These are phyloP conservation scores for Cercospora sp. DNA, from an alignment of 2,329 filamentous ascomycete species.

Conservation along the genomic window DNA sequence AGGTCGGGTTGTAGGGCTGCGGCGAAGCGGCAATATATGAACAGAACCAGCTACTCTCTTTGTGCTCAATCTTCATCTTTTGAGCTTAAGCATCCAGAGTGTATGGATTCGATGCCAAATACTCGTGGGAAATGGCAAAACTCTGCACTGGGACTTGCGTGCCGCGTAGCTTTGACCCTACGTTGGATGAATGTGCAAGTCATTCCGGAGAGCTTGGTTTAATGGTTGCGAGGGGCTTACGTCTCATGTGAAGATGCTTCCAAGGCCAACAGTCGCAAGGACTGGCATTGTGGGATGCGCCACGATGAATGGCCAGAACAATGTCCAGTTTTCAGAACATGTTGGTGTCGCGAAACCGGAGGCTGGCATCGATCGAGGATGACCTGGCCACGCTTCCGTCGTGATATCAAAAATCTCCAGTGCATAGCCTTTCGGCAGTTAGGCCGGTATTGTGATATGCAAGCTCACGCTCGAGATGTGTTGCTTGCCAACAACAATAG, in stretches of 20 bases:
- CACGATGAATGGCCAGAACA: neutral
- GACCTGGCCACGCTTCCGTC: neutral
- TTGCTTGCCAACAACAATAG: neutral
- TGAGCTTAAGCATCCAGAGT: neutral
- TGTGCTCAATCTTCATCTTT: neutral
- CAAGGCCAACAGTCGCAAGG: neutral
- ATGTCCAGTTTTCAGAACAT: neutral
- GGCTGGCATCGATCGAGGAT: neutral
- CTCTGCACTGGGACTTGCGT: neutral
- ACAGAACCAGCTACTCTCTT: neutral
- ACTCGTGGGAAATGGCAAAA: neutral
- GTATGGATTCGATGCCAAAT: neutral
- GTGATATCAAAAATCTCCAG: neutral
- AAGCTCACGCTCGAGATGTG: neutral
- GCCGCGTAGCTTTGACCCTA: neutral
- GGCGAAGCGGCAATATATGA: neutral
- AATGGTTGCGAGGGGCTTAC: neutral
- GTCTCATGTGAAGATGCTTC: neutral
- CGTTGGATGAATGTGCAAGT: neutral
- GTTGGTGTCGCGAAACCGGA: neutral
- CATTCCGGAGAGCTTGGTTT: no score
- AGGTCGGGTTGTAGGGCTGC: no score
- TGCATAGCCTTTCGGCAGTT: neutral
- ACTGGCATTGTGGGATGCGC: neutral
- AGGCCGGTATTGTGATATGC: neutral